Conservation (phyloP, 768 basidiomycete species). For the Cubamyces lactineus region DNA sequence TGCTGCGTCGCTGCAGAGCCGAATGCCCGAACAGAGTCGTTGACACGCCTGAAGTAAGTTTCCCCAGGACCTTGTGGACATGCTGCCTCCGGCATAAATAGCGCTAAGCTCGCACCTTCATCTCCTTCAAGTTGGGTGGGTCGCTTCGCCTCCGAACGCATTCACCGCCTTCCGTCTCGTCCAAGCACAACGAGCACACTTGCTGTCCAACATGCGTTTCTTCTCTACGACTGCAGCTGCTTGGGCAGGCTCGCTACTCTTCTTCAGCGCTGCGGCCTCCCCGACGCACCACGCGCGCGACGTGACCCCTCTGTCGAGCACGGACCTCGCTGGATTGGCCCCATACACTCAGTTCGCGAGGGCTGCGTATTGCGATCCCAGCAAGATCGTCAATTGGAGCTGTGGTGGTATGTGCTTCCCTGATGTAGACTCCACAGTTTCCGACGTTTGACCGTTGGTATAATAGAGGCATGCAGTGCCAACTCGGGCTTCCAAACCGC, state of each 20-base stretch:
- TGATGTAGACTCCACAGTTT: not conserved
- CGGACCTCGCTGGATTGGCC: constrained; percentile 41
- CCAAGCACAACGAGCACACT: constrained; percentile 5
- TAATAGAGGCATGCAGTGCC: constrained; percentile 44
- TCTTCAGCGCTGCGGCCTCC: not conserved
- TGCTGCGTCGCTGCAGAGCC: not conserved
- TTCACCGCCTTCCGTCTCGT: not conserved
- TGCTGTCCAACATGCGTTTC: constrained; percentile 12
- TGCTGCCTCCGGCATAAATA: constrained; percentile 7
- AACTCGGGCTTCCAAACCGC: constrained; percentile 45
- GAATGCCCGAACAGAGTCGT: not conserved
- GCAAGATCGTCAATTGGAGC: constrained; percentile 42
- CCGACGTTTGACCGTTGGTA: constrained; percentile 10
- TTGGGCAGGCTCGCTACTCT: constrained; percentile 2
- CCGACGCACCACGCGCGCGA: constrained; percentile 10
- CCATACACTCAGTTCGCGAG: constrained; percentile 58
- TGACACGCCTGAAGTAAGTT: not conserved
- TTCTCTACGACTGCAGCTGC: constrained; percentile 8
- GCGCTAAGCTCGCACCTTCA: not conserved
- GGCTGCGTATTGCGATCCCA: constrained; percentile 55
- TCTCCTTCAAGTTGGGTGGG: not conserved
- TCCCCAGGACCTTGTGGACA: not conserved
- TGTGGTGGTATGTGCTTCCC: constrained; percentile 39
- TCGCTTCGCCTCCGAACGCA: not conserved
- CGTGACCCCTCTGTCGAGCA: constrained; percentile 33